Percentiles rank a stretch among this genome's conserved stretches.
These are phyloP conservation scores for Nicotiana undulata DNA, from an alignment of 257 asterid genomes.

Conservation along the genomic window DNA sequence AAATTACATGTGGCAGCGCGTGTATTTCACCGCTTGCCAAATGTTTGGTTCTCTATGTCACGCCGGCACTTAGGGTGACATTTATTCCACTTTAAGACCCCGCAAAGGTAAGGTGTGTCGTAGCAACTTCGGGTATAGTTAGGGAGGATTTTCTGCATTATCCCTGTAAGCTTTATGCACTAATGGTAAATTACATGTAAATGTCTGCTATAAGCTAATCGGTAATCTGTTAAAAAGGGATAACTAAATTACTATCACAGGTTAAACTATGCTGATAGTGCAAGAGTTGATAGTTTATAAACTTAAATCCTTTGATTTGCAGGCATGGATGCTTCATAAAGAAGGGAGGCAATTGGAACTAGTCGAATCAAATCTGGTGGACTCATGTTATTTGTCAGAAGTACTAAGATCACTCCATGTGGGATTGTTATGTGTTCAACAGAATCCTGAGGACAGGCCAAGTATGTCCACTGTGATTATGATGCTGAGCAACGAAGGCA, in stretches of 20 bases:
- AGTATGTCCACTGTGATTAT: slow-evolving; percentile 25
- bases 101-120: too few species aligned
- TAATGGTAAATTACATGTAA: not conserved
- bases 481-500: slow-evolving; percentile 24
- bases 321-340: slow-evolving; percentile 28
- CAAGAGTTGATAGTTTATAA: not conserved
- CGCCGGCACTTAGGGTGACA: too few species aligned
- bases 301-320: not conserved
- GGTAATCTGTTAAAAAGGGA: not conserved
- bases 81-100: too few species aligned
- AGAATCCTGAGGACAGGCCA: slow-evolving; percentile 29
- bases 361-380: slow-evolving; percentile 8
- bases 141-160: too few species aligned
- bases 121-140: too few species aligned
- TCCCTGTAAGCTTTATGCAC: not conserved
- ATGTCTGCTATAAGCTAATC: not conserved
- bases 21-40: too few species aligned
- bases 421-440: slow-evolving; percentile 34
- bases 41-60: too few species aligned
- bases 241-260: not conserved
- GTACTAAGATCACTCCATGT: slow-evolving; percentile 27
- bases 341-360: slow-evolving; percentile 21
- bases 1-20: too few species aligned
- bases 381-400: slow-evolving; percentile 6
- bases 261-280: not conserved